phyloP scores from a whole-genome alignment of 495 filamentous ascomycete genomes.

The Thermothielavioides terrestris region DNA sequence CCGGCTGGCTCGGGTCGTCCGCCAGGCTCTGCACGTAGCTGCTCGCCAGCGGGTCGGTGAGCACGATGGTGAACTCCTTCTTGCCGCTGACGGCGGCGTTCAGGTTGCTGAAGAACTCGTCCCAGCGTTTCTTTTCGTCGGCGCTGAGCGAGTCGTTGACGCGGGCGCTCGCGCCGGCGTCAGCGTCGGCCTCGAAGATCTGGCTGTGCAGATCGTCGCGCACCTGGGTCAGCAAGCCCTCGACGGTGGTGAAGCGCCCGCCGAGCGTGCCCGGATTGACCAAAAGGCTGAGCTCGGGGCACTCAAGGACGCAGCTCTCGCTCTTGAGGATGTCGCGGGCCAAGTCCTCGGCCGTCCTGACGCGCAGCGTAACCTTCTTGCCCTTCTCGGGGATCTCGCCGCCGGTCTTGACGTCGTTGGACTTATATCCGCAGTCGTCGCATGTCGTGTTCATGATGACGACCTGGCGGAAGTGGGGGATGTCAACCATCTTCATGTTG shows the following conservation, averaged over 20 bases:
- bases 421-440: slow-evolving; percentile 84
- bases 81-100: slow-evolving; percentile 72
- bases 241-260: slow-evolving; percentile 94
- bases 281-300: slow-evolving; percentile 72
- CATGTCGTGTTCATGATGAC: slow-evolving; percentile 85
- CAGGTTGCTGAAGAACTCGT: slow-evolving; percentile 67
- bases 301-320: slow-evolving; percentile 77
- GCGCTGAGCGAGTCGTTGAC: slow-evolving; percentile 55
- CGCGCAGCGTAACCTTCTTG: slow-evolving; percentile 67
- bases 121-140: slow-evolving; percentile 62
- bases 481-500: slow-evolving; percentile 93
- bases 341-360: slow-evolving; percentile 68
- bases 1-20: slow-evolving; percentile 55
- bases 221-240: slow-evolving; percentile 89
- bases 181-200: slow-evolving; percentile 67
- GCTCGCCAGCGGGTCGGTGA: slow-evolving; percentile 80
- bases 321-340: slow-evolving; percentile 92
- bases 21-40: slow-evolving; percentile 89
- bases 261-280: slow-evolving; percentile 89
- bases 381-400: slow-evolving; percentile 85
- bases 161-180: slow-evolving; percentile 33
- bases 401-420: slow-evolving; percentile 93
- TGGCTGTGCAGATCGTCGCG: slow-evolving; percentile 76
- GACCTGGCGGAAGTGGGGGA: slow-evolving; percentile 94
- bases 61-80: slow-evolving; percentile 72